A percentile compares a stretch with the other conserved stretches of the same genome.
Conservation (phyloP, 768 basidiomycete genomes). For the Tephrocybe rancida region DNA sequence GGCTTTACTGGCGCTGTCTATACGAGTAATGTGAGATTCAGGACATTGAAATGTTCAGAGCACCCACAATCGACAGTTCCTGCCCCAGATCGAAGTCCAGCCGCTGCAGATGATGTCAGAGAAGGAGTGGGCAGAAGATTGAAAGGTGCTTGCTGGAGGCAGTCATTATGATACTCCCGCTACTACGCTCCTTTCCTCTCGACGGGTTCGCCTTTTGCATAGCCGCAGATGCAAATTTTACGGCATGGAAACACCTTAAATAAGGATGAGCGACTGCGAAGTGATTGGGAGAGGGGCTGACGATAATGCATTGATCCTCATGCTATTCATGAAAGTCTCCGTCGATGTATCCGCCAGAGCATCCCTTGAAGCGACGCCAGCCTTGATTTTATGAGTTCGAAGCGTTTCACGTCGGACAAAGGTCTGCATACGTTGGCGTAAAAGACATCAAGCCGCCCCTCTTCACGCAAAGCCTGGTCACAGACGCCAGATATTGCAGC, state of each 20-base stretch:
- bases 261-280: neutral
- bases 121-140: neutral
- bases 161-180: constrained; percentile 87
- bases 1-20: constrained; percentile 90
- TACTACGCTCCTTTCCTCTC: constrained; percentile 65
- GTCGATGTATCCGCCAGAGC: constrained; percentile 55
- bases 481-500: constrained; percentile 67
- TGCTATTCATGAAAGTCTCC: constrained; percentile 71
- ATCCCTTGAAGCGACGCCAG: constrained; percentile 56
- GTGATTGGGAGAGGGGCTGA: constrained; percentile 19
- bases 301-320: constrained; percentile 76
- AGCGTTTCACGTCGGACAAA: neutral
- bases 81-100: constrained; percentile 81
- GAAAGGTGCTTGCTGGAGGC: constrained; percentile 64
- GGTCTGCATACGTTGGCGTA: constrained; percentile 81
- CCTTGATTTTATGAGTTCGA: constrained; percentile 40
- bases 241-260: constrained; percentile 81
- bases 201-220: constrained; percentile 73
- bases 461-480: constrained; percentile 72
- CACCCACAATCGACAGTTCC: constrained; percentile 79
- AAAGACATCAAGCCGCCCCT: constrained; percentile 90
- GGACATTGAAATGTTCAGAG: neutral
- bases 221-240: constrained; percentile 83
- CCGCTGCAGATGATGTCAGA: constrained; percentile 49
- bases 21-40: neutral